Conservation (phyloP, 176 grass and related monocot species). For the Oryza coarctata region DNA sequence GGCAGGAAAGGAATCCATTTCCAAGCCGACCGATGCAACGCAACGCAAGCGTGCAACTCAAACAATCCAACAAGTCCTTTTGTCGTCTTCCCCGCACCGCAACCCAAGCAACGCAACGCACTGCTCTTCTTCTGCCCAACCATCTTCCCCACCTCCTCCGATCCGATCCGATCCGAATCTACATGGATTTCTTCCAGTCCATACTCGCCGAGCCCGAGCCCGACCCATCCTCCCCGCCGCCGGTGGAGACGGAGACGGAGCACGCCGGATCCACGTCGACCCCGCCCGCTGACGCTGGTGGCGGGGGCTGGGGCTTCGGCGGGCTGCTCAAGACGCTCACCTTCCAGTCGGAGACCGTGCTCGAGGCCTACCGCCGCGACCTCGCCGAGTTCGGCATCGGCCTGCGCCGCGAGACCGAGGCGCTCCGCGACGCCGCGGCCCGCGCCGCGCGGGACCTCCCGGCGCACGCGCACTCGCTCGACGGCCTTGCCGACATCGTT, state of each 20-base stretch:
- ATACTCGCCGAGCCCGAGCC: constrained; percentile 49
- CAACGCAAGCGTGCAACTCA: background rate
- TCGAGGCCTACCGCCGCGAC: constrained; percentile 87
- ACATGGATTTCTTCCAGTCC: constrained; percentile 99
- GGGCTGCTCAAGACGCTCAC: constrained; percentile 78
- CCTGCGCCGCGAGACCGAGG: constrained; percentile 83
- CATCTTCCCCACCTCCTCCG: background rate
- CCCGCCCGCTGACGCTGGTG: background rate
- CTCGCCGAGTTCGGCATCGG: constrained; percentile 89
- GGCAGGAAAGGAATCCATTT: constrained; percentile 7
- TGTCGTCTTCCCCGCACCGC: background rate
- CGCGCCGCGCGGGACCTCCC: constrained; percentile 60
- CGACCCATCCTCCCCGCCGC: constrained; percentile 26
- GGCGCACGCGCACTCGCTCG: constrained; percentile 50
- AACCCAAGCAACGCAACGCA: background rate
- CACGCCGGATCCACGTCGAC: constrained; percentile 32
- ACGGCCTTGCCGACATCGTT: constrained; percentile 77
- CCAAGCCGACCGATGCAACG: background rate
- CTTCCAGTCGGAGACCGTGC: constrained; percentile 82
- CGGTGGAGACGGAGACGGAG: background rate
- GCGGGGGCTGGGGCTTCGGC: constrained; percentile 58
- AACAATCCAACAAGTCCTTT: background rate
- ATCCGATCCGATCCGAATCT: constrained; percentile 21
- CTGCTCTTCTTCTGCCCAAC: too few species aligned
- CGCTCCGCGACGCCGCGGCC: constrained; percentile 64